Evolutionary conservation across 306 rosid species (phyloP).

Genomic region (Fragaria vesca): DNA sequence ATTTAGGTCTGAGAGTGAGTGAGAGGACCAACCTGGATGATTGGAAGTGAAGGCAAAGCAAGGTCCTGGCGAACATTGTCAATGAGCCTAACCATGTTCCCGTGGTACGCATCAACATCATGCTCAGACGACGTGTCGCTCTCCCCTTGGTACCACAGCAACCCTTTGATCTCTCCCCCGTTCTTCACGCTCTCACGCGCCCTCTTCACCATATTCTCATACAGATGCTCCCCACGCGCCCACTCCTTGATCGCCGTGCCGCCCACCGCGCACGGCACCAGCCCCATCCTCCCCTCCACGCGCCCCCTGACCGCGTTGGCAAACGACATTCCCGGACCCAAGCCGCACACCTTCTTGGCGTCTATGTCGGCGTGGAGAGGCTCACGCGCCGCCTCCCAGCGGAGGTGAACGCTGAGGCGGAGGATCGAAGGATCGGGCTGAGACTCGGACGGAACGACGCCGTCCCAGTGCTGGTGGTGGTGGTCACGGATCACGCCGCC

Average conservation of each 20-base stretch:
- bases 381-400: slow-evolving; percentile 68
- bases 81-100: slow-evolving; percentile 61
- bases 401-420: slow-evolving; percentile 55
- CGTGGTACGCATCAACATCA: slow-evolving; percentile 57
- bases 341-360: slow-evolving; percentile 50
- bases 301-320: slow-evolving; percentile 52
- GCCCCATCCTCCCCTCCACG: slow-evolving; percentile 31
- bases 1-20: no score
- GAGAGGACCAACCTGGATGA: slow-evolving; percentile 55
- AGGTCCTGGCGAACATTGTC: slow-evolving; percentile 64
- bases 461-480: slow-evolving; percentile 53
- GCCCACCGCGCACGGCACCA: slow-evolving; percentile 88
- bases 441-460: slow-evolving; percentile 60
- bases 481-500: slow-evolving; percentile 53
- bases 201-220: slow-evolving; percentile 71
- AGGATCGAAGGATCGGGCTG: slow-evolving; percentile 46
- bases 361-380: slow-evolving; percentile 86
- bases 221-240: slow-evolving; percentile 82
- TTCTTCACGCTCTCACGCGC: slow-evolving; percentile 45
- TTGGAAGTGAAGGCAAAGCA: slow-evolving; percentile 58
- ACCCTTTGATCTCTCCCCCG: slow-evolving; percentile 48
- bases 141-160: slow-evolving; percentile 90
- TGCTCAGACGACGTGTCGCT: slow-evolving; percentile 50
- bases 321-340: slow-evolving; percentile 82
- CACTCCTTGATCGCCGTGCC: slow-evolving; percentile 83